A percentile compares a stretch with the other conserved stretches of the same genome.
Evolutionary conservation across 2,329 filamentous ascomycete species (phyloP).

Genomic region (Aspergillus carbonarius): DNA sequence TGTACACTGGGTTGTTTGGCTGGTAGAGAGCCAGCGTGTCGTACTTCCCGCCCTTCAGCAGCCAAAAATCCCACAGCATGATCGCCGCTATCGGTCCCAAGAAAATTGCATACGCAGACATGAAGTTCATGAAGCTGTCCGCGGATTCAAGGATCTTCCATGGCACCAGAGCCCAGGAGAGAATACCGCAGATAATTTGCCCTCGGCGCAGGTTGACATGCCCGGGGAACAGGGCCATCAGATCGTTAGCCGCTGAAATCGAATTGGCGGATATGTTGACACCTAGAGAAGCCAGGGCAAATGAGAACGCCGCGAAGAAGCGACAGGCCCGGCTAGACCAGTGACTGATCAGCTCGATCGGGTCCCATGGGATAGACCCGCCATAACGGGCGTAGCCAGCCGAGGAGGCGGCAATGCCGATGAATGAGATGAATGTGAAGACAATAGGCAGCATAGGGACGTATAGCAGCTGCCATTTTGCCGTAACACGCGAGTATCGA

Average conservation of each 20-base stretch:
- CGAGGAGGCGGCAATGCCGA: constrained; percentile 44
- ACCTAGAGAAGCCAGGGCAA: constrained; percentile 56
- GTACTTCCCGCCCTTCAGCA: constrained; percentile 52
- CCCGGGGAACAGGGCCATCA: constrained; percentile 54
- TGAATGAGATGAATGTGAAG: constrained; percentile 55
- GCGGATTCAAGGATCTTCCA: constrained; percentile 66
- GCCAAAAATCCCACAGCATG: constrained; percentile 61
- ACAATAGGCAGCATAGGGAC: constrained; percentile 53
- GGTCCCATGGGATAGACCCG: constrained; percentile 45
- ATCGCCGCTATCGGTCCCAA: constrained; percentile 64
- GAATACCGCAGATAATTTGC: constrained; percentile 54
- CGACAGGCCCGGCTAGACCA: constrained; percentile 42
- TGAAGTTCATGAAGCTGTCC: constrained; percentile 61
- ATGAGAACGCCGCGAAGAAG: constrained; percentile 55
- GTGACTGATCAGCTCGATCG: constrained; percentile 40
- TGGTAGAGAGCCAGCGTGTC: constrained; percentile 55
- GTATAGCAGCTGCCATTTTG: constrained; percentile 53
- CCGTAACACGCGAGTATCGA: constrained; percentile 49
- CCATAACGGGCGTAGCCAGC: constrained; percentile 40
- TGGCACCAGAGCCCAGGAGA: constrained; percentile 61
- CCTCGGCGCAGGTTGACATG: constrained; percentile 59
- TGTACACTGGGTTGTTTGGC: constrained; percentile 46
- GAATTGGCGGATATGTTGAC: constrained; percentile 59
- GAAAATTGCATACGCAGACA: constrained; percentile 66
- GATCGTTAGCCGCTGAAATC: constrained; percentile 52